Percentiles rank a stretch among this genome's conserved stretches.
Evolutionary conservation across 2,329 filamentous ascomycete species (phyloP).

Genomic region (Onygena corvina): DNA sequence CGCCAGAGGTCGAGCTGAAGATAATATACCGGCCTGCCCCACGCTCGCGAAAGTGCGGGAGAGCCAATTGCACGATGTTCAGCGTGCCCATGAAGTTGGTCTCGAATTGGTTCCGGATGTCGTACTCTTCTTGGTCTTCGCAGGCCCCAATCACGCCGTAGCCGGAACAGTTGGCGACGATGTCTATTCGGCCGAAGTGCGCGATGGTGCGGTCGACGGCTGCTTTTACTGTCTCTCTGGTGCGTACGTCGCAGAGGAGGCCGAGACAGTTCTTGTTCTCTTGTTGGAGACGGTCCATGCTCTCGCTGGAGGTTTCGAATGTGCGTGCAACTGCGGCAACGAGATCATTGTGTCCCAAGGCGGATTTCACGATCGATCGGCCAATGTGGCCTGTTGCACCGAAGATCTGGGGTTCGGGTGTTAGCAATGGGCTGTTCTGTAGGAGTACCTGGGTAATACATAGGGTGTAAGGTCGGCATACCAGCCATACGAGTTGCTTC

Average conservation of each 20-base stretch:
- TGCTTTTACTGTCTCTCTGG: slow-evolving; percentile 60
- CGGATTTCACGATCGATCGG: slow-evolving; percentile 72
- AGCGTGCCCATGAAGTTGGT: slow-evolving; percentile 95
- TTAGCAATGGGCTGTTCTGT: not conserved
- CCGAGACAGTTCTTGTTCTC: slow-evolving; percentile 54
- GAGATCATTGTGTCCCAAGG: slow-evolving; percentile 65
- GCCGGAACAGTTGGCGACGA: slow-evolving; percentile 86
- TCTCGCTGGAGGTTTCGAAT: slow-evolving; percentile 59
- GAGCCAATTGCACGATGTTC: slow-evolving; percentile 77
- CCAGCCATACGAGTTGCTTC: slow-evolving; percentile 77
- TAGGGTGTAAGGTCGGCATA: slow-evolving; percentile 35
- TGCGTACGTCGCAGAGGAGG: slow-evolving; percentile 79
- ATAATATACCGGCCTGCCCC: slow-evolving; percentile 74
- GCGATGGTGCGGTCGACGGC: slow-evolving; percentile 59
- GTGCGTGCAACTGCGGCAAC: slow-evolving; percentile 78
- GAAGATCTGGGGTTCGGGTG: slow-evolving; percentile 53
- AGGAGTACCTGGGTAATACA: not conserved
- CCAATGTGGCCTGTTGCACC: slow-evolving; percentile 97
- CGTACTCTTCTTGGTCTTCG: slow-evolving; percentile 92
- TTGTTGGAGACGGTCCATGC: slow-evolving; percentile 58
- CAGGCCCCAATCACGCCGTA: slow-evolving; percentile 93
- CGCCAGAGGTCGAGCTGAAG: slow-evolving; percentile 84
- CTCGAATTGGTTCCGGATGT: slow-evolving; percentile 90
- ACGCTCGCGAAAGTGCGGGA: slow-evolving; percentile 76
- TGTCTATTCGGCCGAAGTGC: slow-evolving; percentile 70